phyloP scores from a whole-genome alignment of 805 yeast species.

The Yamadazyma endophytica region DNA sequence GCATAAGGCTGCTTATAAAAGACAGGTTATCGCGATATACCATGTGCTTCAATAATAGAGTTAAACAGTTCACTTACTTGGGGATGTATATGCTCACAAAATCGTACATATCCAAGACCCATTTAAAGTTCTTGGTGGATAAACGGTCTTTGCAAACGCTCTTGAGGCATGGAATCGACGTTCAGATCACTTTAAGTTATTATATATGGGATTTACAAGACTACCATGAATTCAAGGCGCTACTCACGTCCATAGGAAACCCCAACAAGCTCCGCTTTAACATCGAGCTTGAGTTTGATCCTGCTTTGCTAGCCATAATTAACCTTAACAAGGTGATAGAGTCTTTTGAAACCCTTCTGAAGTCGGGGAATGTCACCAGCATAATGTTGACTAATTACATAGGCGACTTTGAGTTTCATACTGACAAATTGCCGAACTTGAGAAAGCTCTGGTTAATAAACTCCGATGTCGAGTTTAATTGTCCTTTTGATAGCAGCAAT shows the following conservation, averaged over 20 bases:
- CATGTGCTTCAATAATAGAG: constrained; percentile 11
- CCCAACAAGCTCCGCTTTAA: constrained; percentile 6
- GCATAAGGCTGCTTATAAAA: too few species aligned
- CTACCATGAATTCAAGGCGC: constrained; percentile 8
- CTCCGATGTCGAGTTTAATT: constrained; percentile 10
- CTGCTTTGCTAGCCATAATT: constrained; percentile 11
- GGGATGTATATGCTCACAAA: constrained; percentile 15
- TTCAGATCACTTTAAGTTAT: constrained; percentile 12
- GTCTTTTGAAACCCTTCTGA: constrained; percentile 1
- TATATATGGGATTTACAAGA: constrained; percentile 14
- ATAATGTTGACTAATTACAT: constrained; percentile 10
- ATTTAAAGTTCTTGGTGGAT: constrained; percentile 5
- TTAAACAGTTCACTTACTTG: constrained; percentile 10
- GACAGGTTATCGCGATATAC: not conserved
- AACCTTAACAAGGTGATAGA: constrained; percentile 4
- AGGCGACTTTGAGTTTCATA: constrained; percentile 11
- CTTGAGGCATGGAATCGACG: too few species aligned
- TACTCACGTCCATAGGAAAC: constrained; percentile 1
- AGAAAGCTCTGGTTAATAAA: constrained; percentile 15
- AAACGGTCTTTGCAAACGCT: too few species aligned
- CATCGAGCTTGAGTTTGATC: constrained; percentile 19
- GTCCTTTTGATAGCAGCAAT: constrained; percentile 2
- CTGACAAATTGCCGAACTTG: constrained; percentile 8
- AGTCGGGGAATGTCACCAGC: constrained; percentile 1
- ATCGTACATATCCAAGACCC: constrained; percentile 10